Conservation (phyloP, 257 asterid genomes). For the Mitragyna speciosa region DNA sequence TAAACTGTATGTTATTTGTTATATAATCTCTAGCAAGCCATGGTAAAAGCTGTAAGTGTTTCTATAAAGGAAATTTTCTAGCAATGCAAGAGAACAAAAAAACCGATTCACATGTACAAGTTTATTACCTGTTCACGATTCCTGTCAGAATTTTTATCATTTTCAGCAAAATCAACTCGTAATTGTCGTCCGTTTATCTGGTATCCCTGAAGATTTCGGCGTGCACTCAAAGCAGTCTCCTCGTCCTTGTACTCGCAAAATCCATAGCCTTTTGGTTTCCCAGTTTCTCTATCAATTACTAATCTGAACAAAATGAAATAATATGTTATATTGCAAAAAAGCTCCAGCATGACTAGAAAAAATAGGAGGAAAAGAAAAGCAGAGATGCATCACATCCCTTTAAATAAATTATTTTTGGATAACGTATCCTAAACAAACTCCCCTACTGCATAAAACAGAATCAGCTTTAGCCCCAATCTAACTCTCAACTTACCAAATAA, state of each 20-base stretch:
- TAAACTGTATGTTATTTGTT: not conserved
- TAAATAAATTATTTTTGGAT: not conserved
- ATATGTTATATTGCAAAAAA: not conserved
- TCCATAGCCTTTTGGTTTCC: slow-evolving; percentile 96
- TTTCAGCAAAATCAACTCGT: slow-evolving; percentile 95
- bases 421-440: not conserved
- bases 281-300: slow-evolving; percentile 94
- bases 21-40: not conserved
- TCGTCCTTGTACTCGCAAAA: slow-evolving; percentile 97
- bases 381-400: not conserved
- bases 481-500: not conserved
- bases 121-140: slow-evolving; percentile 71
- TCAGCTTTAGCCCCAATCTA: not conserved
- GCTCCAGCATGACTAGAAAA: not conserved
- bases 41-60: not conserved
- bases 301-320: slow-evolving; percentile 42
- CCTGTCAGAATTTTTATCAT: slow-evolving; percentile 78
- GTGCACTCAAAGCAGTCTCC: slow-evolving; percentile 95
- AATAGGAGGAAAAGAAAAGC: not conserved
- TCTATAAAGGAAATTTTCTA: not conserved
- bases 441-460: not conserved
- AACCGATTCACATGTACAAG: slow-evolving; percentile 9
- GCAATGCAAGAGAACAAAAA: not conserved
- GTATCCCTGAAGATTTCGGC: slow-evolving; percentile 88
- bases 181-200: slow-evolving; percentile 93